A percentile compares a stretch with the other conserved stretches of the same genome.
These are phyloP conservation scores for Teunomyces panamensis DNA, from an alignment of 805 yeast species.

Conservation along the genomic window DNA sequence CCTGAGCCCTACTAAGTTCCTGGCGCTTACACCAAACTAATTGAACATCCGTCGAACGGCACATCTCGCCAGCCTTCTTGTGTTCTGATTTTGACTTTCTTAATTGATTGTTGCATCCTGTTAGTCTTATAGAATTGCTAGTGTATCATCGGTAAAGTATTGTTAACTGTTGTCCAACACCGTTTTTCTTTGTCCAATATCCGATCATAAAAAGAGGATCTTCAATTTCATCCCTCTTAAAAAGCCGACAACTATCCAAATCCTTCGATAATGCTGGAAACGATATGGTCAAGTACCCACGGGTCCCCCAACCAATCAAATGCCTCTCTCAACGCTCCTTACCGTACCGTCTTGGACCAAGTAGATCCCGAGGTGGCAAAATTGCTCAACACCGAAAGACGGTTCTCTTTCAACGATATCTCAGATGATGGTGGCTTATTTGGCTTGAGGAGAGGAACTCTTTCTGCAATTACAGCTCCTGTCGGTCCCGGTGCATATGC, in stretches of 20 bases:
- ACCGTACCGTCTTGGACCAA: conserved; percentile 32
- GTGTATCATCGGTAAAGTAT: no score
- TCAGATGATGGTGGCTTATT: conserved; percentile 45
- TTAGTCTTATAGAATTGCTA: no score
- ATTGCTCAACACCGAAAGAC: conserved; percentile 20
- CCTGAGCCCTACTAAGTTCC: neutral
- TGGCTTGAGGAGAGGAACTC: conserved; percentile 47
- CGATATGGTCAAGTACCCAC: conserved; percentile 39
- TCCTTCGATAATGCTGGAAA: conserved; percentile 30
- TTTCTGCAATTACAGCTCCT: conserved; percentile 48
- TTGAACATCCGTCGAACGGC: no score
- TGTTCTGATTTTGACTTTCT: neutral
- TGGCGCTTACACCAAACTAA: neutral
- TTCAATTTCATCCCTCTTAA: no score
- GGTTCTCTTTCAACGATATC: conserved; percentile 42
- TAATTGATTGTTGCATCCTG: neutral
- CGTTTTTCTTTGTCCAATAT: no score
- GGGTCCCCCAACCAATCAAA: conserved; percentile 9
- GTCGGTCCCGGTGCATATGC: conserved; percentile 20
- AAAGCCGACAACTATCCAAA: neutral
- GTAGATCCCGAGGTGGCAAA: conserved; percentile 43
- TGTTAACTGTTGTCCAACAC: no score
- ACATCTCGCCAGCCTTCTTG: no score
- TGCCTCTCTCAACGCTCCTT: conserved; percentile 17
- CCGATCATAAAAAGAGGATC: no score